Percentiles rank a stretch among this genome's conserved stretches.
Evolutionary conservation across 2,329 filamentous ascomycete genomes (phyloP).

Genomic region (Penicillium sp.): DNA sequence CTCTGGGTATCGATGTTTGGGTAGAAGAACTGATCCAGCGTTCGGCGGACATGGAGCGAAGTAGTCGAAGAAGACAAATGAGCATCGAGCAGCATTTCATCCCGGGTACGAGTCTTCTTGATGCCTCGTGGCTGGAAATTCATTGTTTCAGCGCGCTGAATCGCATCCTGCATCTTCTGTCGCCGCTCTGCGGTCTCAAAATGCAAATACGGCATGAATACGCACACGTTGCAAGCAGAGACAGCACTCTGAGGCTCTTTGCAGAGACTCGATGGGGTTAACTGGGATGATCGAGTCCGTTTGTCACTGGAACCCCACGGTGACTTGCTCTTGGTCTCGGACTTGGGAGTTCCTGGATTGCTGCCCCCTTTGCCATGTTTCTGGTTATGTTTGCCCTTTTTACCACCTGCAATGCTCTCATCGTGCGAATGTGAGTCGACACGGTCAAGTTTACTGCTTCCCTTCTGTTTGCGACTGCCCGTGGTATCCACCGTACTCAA

Average conservation of each 20-base stretch:
- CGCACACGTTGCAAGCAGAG: slow-evolving; percentile 27
- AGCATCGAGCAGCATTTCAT: slow-evolving; percentile 36
- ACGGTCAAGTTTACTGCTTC: slow-evolving; percentile 24
- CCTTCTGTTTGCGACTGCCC: slow-evolving; percentile 27
- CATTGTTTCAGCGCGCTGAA: slow-evolving; percentile 34
- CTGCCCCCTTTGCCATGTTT: slow-evolving; percentile 28
- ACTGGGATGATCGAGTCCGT: slow-evolving; percentile 16
- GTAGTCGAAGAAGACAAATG: slow-evolving; percentile 35
- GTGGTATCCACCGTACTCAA: slow-evolving; percentile 8
- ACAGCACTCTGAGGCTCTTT: slow-evolving; percentile 22
- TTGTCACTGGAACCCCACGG: slow-evolving; percentile 32
- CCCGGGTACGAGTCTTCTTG: slow-evolving; percentile 30
- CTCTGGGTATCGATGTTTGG: slow-evolving; percentile 55
- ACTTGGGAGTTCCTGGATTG: slow-evolving; percentile 21
- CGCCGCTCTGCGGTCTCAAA: slow-evolving; percentile 56
- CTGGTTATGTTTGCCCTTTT: slow-evolving; percentile 25
- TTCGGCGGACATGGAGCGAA: slow-evolving; percentile 53
- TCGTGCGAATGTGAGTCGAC: slow-evolving; percentile 25
- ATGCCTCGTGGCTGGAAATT: slow-evolving; percentile 19
- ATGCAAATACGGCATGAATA: slow-evolving; percentile 61
- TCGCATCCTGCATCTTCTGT: slow-evolving; percentile 54
- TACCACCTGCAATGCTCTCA: slow-evolving; percentile 22
- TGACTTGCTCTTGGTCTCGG: slow-evolving; percentile 28
- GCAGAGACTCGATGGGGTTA: slow-evolving; percentile 37
- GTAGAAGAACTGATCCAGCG: slow-evolving; percentile 62